Percentiles rank a stretch among this genome's conserved stretches.
Conservation (phyloP, 495 filamentous ascomycete species). For the Talaromyces thailandensis region DNA sequence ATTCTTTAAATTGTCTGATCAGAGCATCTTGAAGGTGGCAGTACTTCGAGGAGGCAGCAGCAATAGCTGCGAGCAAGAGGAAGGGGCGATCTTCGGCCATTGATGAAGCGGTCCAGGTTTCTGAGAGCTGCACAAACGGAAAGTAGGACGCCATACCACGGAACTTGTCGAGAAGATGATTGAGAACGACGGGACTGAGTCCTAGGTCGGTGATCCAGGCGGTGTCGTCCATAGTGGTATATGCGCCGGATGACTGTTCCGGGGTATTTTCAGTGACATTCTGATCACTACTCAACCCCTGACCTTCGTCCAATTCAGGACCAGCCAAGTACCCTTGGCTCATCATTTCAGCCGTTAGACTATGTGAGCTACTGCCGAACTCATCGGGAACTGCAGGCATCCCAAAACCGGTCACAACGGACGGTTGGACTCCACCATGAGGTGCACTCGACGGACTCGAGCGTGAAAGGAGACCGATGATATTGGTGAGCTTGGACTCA, state of each 20-base stretch:
- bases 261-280: background rate
- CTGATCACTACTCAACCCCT: background rate
- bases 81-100: conserved; percentile 13
- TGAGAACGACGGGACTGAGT: conserved; percentile 8
- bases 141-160: conserved; percentile 9
- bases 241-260: background rate
- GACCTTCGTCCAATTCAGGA: background rate
- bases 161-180: conserved; percentile 10
- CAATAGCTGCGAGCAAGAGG: conserved; percentile 13
- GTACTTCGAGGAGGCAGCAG: conserved; percentile 10
- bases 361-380: background rate
- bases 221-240: background rate
- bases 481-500: conserved; percentile 12
- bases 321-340: conserved; percentile 2
- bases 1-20: conserved; percentile 8
- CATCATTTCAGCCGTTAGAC: conserved; percentile 5
- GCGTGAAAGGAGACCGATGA: conserved; percentile 10
- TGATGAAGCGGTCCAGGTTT: conserved; percentile 3
- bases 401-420: background rate
- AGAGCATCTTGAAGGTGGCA: conserved; percentile 10
- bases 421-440: background rate
- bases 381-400: conserved; percentile 1
- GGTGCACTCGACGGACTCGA: conserved; percentile 6
- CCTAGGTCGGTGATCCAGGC: conserved; percentile 9
- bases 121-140: conserved; percentile 9